Evolutionary conservation across 768 basidiomycete genomes (phyloP), one percentile per base, ranked within the genome.

Genomic region (Pulveroboletus sp.): DNA sequence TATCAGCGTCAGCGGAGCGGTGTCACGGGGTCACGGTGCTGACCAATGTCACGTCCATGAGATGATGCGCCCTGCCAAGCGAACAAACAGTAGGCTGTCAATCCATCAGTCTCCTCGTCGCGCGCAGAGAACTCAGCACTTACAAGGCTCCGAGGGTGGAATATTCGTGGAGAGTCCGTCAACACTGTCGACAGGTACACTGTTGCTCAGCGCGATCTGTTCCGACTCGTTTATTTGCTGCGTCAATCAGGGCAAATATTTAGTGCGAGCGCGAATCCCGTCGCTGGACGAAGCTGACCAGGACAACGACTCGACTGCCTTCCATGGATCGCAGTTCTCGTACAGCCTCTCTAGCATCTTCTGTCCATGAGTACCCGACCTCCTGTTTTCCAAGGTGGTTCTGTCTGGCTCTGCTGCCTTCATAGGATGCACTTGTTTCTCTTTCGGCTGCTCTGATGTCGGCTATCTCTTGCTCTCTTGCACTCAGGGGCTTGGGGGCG

Each of bases 401-500:
- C 51, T 71, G 68, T 54, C 81, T 71, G 3, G 71, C 74, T 27
- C 75, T 72, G 56, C 79, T 84, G 7, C 82, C 84, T 53, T 81
- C 76, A 56, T 84, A 86, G 1, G 66, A 64, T 42, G 68, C 69
- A 44, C 73, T 77, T 8, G 75, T 76, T 48, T 74, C 71, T n/a
- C 80, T 75, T 64, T 95, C 94, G 4, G 89, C 89, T 1, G 81
- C 79, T 42, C 78, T 80, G 51, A 95, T 76, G 47, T 85, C 83
- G 0, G 78, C 85, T 54, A 95, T 76, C 64, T 94, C 93, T 52
- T 83, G 78, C 68, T 97, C 94, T 30, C 85, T 78, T 0, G 80
- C 78, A 35, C 85, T 91, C 58, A 96, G 74, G 1, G 93, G 95
- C 54, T 89, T 78, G 2, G 91, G 88, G 1, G 91, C 88, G 30